Conservation (phyloP, 2,329 filamentous ascomycete species). For the Aureobasidium sp. region DNA sequence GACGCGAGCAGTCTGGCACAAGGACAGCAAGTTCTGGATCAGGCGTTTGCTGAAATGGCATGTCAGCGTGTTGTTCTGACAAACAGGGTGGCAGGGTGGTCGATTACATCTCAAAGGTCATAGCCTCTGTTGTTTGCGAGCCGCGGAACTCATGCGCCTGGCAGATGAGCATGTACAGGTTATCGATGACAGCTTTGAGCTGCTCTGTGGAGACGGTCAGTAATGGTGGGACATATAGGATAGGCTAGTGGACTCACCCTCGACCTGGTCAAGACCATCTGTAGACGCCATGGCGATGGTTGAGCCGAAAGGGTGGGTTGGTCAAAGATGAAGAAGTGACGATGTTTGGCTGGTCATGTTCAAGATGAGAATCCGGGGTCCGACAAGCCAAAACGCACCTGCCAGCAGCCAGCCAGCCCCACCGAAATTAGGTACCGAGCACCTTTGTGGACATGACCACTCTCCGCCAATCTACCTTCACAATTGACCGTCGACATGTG, state of each 20-base stretch:
- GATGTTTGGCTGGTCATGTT: not conserved
- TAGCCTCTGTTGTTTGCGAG: constrained; percentile 46
- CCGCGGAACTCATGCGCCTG: constrained; percentile 54
- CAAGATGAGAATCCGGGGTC: not conserved
- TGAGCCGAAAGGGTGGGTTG: not conserved
- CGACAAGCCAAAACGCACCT: not conserved
- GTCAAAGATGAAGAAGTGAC: not conserved
- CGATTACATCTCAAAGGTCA: constrained; percentile 49
- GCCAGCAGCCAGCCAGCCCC: not conserved
- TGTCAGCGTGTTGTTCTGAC: not conserved
- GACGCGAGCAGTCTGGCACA: constrained; percentile 42
- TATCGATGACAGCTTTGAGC: constrained; percentile 53
- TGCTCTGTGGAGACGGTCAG: constrained; percentile 32
- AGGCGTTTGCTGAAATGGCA: constrained; percentile 27
- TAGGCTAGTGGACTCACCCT: constrained; percentile 19
- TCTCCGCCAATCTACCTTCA: not conserved
- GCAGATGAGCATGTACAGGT: constrained; percentile 51
- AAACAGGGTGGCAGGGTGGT: not conserved
- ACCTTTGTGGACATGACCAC: not conserved
- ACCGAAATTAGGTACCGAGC: not conserved
- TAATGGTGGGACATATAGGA: not conserved
- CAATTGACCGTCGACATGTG: not conserved
- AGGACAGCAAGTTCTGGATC: constrained; percentile 45
- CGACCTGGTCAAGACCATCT: constrained; percentile 27
- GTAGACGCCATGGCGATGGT: constrained; percentile 15